phyloP scores from a whole-genome alignment of 2,329 filamentous ascomycete species.

The Curvularia hawaiiensis region DNA sequence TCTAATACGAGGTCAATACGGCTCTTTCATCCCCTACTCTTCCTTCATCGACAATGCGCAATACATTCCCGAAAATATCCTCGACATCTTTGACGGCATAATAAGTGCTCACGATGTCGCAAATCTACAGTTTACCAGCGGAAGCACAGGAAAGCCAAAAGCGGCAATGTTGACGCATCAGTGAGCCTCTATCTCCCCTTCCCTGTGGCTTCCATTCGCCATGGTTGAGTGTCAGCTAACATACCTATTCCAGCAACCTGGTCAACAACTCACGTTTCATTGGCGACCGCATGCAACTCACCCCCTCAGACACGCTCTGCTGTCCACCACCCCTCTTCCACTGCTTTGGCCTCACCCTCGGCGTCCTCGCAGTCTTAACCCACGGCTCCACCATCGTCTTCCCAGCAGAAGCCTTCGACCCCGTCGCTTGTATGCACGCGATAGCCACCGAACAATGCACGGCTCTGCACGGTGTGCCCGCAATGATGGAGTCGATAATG shows the following conservation, averaged over 20 bases:
- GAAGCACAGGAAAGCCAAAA: slow-evolving; percentile 47
- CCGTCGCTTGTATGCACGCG: slow-evolving; percentile 67
- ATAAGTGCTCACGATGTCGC: slow-evolving; percentile 44
- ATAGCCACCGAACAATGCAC: slow-evolving; percentile 62
- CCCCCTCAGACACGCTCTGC: slow-evolving; percentile 69
- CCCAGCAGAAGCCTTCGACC: slow-evolving; percentile 73
- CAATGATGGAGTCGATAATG: slow-evolving; percentile 77
- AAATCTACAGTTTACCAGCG: slow-evolving; percentile 48
- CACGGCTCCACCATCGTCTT: slow-evolving; percentile 79
- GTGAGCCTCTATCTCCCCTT: slow-evolving; percentile 22
- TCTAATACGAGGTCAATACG: slow-evolving; percentile 39
- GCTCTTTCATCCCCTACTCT: slow-evolving; percentile 64
- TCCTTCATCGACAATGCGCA: slow-evolving; percentile 55
- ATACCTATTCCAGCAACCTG: slow-evolving; percentile 37
- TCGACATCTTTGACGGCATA: slow-evolving; percentile 44
- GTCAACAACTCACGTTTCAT: slow-evolving; percentile 50
- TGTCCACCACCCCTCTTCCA: slow-evolving; percentile 86
- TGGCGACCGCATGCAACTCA: slow-evolving; percentile 75
- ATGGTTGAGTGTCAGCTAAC: not conserved
- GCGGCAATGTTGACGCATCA: slow-evolving; percentile 49
- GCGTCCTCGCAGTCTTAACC: slow-evolving; percentile 72
- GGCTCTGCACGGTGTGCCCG: slow-evolving; percentile 79
- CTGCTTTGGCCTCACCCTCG: slow-evolving; percentile 81
- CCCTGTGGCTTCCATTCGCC: too few species aligned
- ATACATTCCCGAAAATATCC: slow-evolving; percentile 39